Evolutionary conservation across 805 yeast species (phyloP), one percentile per base, ranked within the genome.

Genomic region (Sugiyamaella mastotermitis): DNA sequence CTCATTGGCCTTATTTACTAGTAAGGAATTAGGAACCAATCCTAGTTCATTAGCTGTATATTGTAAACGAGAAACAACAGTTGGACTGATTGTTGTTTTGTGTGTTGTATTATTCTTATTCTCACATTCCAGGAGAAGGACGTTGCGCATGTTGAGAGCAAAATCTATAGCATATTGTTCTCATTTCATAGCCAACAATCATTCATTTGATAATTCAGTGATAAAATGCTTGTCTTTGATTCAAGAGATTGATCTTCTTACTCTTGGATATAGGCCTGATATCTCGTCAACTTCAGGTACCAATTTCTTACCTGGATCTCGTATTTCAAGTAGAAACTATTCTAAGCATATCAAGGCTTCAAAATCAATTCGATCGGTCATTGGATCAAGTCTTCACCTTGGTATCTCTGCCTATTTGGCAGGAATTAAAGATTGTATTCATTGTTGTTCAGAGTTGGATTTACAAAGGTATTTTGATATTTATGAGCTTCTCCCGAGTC

Each of bases 381-480:
- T 60, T 6, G 38, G 50, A 6, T 53, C 63, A 17, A 29, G 51
- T 1, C 40, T 61, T 10, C 52, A 52, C 30, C 48, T 71, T 2
- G 41, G 56, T 3, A 47, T 57, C 10, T 66, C 64, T 35, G 54
- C 61, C 5, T 35, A 59, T 3, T 37, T 56, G 1, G 54, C 51
- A 13, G 49, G 58, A 6, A 43, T 62, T 21, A 47, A 47, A 9
- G 49, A 50, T 23, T 35, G 62, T 29, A 31, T 64, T 2, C 53
- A 60, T 7, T 42, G 52, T 36, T 52, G 65, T 16, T 49, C 61
- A 33, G 49, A 54, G 13, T 43, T 55, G 4, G 68, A 61, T 16
- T 49, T 72, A 21, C 57, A 60, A 27, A 62, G 65, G 41, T 72
- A 66, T 43, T 62, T 70, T 45, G 69, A 60, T 20, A 59, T 72